Evolutionary conservation across 371 early-diverging fungal species (phyloP).

Genomic region (Mucor saturninus): DNA sequence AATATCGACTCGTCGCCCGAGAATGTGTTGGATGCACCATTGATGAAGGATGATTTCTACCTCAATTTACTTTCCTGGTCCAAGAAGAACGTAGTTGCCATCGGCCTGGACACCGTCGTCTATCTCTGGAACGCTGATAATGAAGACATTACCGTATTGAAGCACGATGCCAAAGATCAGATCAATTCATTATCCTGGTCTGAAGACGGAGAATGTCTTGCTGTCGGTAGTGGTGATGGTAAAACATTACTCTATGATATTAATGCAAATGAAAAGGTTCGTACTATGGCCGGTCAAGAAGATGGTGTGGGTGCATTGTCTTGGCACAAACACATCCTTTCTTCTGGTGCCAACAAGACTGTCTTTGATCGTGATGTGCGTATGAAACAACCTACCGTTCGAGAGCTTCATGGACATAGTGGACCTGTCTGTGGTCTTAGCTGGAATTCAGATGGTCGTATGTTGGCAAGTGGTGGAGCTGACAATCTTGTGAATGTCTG

Average conservation of each 20-base stretch:
- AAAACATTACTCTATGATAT: slow-evolving; percentile 89
- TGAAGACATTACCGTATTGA: slow-evolving; percentile 74
- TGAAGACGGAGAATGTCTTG: slow-evolving; percentile 77
- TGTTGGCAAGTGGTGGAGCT: slow-evolving; percentile 97
- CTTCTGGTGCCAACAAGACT: slow-evolving; percentile 89
- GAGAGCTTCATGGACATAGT: slow-evolving; percentile 72
- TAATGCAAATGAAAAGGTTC: slow-evolving; percentile 66
- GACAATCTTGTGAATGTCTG: slow-evolving; percentile 96
- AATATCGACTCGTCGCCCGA: slow-evolving; percentile 74
- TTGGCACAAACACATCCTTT: slow-evolving; percentile 87
- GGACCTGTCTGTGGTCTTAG: slow-evolving; percentile 94
- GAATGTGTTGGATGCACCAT: slow-evolving; percentile 90
- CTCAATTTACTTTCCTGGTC: slow-evolving; percentile 98
- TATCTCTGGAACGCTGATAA: slow-evolving; percentile 93
- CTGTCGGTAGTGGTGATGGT: slow-evolving; percentile 87
- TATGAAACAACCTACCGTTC: slow-evolving; percentile 72
- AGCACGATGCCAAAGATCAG: slow-evolving; percentile 57
- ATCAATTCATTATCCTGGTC: slow-evolving; percentile 83
- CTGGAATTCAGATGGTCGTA: slow-evolving; percentile 88
- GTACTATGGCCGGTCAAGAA: slow-evolving; percentile 77
- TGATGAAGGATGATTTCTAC: slow-evolving; percentile 96
- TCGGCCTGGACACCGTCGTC: slow-evolving; percentile 87
- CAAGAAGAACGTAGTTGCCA: slow-evolving; percentile 76
- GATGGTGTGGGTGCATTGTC: slow-evolving; percentile 83
- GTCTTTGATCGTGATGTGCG: slow-evolving; percentile 97